phyloP scores from a whole-genome alignment of 352 stramenopile species.

The Phytopythium vexans region DNA sequence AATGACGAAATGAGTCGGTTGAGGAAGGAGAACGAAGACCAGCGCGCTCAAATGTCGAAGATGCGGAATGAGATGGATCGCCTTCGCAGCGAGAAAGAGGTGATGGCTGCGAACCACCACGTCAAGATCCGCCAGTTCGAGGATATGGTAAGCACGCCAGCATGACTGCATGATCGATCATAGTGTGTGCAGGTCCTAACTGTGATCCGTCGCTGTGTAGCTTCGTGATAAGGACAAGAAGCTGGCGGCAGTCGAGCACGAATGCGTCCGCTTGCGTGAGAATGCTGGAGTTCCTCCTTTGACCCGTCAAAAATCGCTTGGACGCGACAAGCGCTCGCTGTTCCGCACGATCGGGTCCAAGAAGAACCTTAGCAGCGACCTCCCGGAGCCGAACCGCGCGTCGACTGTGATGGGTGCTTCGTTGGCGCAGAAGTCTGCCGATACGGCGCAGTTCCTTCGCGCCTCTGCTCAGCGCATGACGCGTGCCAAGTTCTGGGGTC shows the following conservation, averaged over 20 bases:
- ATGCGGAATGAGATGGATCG: constrained; percentile 74
- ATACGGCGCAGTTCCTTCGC: constrained; percentile 76
- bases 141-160: constrained; percentile 31
- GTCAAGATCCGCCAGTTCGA: constrained; percentile 82
- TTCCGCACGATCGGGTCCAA: constrained; percentile 77
- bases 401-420: constrained; percentile 54
- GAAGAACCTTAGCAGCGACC: constrained; percentile 46
- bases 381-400: constrained; percentile 27
- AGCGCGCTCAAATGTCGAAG: constrained; percentile 33
- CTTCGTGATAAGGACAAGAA: constrained; percentile 86
- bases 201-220: constrained; percentile 19
- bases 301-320: constrained; percentile 31
- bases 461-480: constrained; percentile 70
- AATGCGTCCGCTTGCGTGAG: constrained; percentile 67
- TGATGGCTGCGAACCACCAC: constrained; percentile 70
- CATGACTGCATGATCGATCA: not conserved
- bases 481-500: constrained; percentile 55
- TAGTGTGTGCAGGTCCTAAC: not conserved
- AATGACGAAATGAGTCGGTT: constrained; percentile 70
- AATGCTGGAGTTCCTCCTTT: constrained; percentile 25
- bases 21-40: constrained; percentile 76
- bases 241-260: constrained; percentile 62
- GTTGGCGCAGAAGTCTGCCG: constrained; percentile 66
- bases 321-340: constrained; percentile 48
- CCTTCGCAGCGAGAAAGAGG: constrained; percentile 73